These are phyloP conservation scores for Babesia sp. DNA, from an alignment of 169 alveolate species.

Conservation along the genomic window DNA sequence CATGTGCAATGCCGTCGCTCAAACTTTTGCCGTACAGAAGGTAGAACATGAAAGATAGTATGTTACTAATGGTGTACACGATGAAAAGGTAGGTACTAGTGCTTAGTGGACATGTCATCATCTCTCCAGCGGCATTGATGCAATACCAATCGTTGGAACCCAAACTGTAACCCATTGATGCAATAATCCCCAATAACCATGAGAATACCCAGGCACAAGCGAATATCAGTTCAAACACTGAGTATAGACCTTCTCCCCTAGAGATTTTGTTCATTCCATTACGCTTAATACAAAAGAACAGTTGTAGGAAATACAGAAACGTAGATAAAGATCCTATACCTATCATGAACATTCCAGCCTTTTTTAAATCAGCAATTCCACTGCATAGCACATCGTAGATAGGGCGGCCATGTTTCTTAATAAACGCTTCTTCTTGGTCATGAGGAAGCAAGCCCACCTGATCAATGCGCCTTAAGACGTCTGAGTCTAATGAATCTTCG, in stretches of 20 bases:
- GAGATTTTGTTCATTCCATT: background rate
- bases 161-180: conserved; percentile 9
- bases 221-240: background rate
- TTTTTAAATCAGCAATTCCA: background rate
- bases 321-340: conserved; percentile 5
- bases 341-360: conserved; percentile 9
- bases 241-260: background rate
- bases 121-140: conserved; percentile 38
- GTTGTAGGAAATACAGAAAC: background rate
- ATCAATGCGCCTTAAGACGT: background rate
- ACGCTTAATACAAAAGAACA: background rate
- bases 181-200: conserved; percentile 16
- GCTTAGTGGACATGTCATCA: conserved; percentile 3
- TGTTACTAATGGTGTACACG: conserved; percentile 4
- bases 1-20: conserved; percentile 1
- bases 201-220: conserved; percentile 31
- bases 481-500: background rate
- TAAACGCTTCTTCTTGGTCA: background rate
- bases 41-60: conserved; percentile 22
- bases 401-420: conserved; percentile 23
- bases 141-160: conserved; percentile 14
- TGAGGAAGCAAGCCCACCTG: background rate
- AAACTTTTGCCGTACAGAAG: conserved; percentile 7
- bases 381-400: conserved; percentile 46
- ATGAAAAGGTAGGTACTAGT: conserved; percentile 3